Evolutionary conservation across 371 early-diverging fungal genomes (phyloP).

Genomic region (Smittium culicis): DNA sequence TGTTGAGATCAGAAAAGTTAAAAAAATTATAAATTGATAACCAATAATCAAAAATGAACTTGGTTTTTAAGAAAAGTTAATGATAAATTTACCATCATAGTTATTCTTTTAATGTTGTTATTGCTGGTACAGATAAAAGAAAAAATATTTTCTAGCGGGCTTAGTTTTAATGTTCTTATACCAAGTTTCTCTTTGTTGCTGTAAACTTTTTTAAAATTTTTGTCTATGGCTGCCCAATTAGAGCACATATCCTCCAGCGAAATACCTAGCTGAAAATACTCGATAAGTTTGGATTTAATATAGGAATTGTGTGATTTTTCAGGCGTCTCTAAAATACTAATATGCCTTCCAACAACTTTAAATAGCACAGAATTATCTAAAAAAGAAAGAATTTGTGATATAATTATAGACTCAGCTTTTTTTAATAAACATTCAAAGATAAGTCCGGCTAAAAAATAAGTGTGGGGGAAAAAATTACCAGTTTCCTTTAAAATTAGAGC

Average conservation of each 20-base stretch:
- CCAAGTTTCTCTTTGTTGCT: constrained; percentile 40
- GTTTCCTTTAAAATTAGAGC: neutral
- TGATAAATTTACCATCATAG: constrained; percentile 54
- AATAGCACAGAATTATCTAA: constrained; percentile 14
- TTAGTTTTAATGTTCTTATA: constrained; percentile 68
- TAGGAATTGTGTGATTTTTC: constrained; percentile 2
- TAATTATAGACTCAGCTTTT: too few relatives aligned
- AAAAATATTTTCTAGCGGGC: constrained; percentile 77
- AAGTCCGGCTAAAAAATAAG: constrained; percentile 28
- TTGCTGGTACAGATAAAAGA: constrained; percentile 92
- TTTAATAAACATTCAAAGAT: too few relatives aligned
- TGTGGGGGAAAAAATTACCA: constrained; percentile 9
- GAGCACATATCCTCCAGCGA: constrained; percentile 43
- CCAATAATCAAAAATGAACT: too few relatives aligned
- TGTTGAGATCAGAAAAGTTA: too few relatives aligned
- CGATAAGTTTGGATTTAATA: constrained; percentile 15
- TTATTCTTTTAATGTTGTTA: constrained; percentile 90
- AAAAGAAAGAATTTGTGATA: too few relatives aligned
- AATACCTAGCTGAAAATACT: constrained; percentile 69
- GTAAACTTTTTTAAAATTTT: constrained; percentile 45
- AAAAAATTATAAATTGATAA: too few relatives aligned
- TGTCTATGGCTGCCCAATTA: constrained; percentile 52
- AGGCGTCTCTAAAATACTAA: neutral
- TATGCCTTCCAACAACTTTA: constrained; percentile 2
- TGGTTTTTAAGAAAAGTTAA: neutral